phyloP scores from a whole-genome alignment of 2,329 filamentous ascomycete species.

The Moelleriella libera region DNA sequence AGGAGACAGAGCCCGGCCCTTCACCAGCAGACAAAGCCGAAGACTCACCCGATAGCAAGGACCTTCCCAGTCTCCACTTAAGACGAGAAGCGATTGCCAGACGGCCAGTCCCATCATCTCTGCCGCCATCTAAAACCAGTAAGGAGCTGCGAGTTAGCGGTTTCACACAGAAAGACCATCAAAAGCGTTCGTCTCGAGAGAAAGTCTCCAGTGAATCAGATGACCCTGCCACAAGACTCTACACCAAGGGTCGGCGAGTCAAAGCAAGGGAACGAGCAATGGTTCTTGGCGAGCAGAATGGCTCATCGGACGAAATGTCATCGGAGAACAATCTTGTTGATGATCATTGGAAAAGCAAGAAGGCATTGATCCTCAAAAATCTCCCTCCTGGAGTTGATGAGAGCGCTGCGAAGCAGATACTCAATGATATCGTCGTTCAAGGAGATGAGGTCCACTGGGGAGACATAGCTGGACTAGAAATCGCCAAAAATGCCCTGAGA shows the following conservation, averaged over 20 bases:
- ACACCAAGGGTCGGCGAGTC: constrained; percentile 11
- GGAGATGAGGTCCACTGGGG: constrained; percentile 92
- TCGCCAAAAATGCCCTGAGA: constrained; percentile 81
- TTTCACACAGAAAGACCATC: constrained; percentile 9
- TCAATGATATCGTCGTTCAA: constrained; percentile 90
- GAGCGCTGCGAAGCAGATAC: constrained; percentile 72
- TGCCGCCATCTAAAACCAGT: constrained; percentile 1
- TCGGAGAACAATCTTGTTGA: constrained; percentile 23
- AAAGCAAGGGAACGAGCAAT: constrained; percentile 17
- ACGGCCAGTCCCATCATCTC: constrained; percentile 1
- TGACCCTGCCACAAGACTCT: constrained; percentile 6
- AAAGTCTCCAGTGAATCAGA: constrained; percentile 8
- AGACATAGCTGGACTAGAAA: constrained; percentile 81
- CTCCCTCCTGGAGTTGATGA: constrained; percentile 74
- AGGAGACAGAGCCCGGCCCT: constrained; percentile 1
- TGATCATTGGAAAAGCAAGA: constrained; percentile 44
- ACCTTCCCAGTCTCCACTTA: constrained; percentile 4
- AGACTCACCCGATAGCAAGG: constrained; percentile 8
- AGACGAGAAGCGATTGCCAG: constrained; percentile 7
- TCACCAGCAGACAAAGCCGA: constrained; percentile 10
- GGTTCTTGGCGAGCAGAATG: constrained; percentile 30
- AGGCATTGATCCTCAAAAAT: constrained; percentile 55
- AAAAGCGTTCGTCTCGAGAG: constrained; percentile 7
- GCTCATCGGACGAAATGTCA: constrained; percentile 28
- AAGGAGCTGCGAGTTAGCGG: background rate